Evolutionary conservation across 345 rosid genomes (phyloP), one percentile per base, ranked within the genome.

Genomic region (Eucalyptus lansdowneana): DNA sequence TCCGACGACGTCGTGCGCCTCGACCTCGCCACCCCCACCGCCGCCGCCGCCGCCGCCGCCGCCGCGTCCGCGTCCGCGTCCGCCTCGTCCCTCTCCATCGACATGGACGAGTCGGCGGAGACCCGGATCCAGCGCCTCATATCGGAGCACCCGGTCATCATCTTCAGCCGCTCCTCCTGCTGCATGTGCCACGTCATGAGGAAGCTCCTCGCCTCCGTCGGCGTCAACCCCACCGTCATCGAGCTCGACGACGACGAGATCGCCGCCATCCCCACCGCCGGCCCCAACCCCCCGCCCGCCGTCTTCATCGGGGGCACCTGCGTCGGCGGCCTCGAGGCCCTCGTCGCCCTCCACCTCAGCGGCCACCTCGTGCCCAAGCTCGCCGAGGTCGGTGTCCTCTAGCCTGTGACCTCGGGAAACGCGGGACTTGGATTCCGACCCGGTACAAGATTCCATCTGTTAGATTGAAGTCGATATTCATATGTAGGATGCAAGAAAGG

Each of bases 151-250:
- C 99, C 98, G 0, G 99, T 97, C 58, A 95, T 97, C 92, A 96
- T 97, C 89, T 97, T 97, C 94, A 96, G 98, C 91, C 94, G 96
- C 85, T 92, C 97, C 37, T 93, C 98, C 15, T 97, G 99, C 90
- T 97, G 96, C 95, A 97, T 97, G 99, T 96, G 99, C 92, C 99
- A 96, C 89, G 98, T 95, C 91, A 97, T 97, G 99, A 95, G 94
- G 91, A 95, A 94, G 86, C 97, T 97, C 53, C 94, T 97, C 22
- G 93, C 96, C 86, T 91, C 94, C 72, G 91, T 97, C 89, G 99
- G 99, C 4, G 99, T 97, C 50, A 92, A 94, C 89, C 99, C 99
- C 40, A 95, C 99, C 85, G 98, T 97, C 89, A 97, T 97, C 93
- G 99, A 97, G 90, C 93, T 97, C 31, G 99, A 97, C n/a, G 89